Conservation (phyloP, 73 alveolate genomes). For the Paramecium tetraurelia region DNA sequence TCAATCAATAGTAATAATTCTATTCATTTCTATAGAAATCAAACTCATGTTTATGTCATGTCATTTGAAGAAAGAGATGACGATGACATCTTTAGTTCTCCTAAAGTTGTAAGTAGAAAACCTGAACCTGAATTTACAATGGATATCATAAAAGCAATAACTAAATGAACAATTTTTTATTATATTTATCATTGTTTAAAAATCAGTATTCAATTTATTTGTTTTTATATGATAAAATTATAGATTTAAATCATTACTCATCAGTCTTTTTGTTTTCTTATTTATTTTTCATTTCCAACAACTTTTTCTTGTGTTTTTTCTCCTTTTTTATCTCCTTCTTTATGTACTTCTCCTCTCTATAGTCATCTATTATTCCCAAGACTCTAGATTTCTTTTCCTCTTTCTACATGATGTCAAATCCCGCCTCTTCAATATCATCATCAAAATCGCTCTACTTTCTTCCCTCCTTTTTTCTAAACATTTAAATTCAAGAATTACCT, state of each 20-base stretch:
- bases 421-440: background rate
- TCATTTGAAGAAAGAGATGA: constrained; percentile 43
- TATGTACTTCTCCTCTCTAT: background rate
- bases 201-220: background rate
- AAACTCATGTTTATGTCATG: constrained; percentile 44
- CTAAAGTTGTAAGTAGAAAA: constrained; percentile 6
- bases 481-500: background rate
- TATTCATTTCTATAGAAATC: background rate
- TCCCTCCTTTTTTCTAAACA: background rate
- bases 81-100: constrained; percentile 35
- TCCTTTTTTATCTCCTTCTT: background rate
- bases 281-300: background rate
- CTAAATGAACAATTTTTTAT: background rate
- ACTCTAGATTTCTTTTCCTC: background rate
- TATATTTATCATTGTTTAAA: background rate
- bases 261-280: background rate
- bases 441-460: background rate
- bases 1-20: background rate
- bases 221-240: background rate
- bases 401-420: background rate
- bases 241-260: background rate
- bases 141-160: background rate
- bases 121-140: background rate
- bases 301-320: background rate
- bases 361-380: background rate